Evolutionary conservation across 2,329 filamentous ascomycete species (phyloP).

Genomic region (Ustilaginoidea virens): DNA sequence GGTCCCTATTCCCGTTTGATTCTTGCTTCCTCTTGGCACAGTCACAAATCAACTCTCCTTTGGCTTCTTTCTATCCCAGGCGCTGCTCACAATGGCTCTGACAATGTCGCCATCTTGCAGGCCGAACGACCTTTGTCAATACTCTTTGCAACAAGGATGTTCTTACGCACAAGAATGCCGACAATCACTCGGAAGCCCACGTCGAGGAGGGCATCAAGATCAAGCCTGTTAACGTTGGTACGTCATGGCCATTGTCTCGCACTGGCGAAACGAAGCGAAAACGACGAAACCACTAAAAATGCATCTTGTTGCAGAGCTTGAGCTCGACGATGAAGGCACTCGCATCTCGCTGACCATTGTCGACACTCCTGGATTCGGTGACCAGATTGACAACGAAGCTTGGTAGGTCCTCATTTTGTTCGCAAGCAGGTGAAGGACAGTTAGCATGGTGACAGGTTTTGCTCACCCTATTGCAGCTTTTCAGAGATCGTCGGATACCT

Average conservation of each 20-base stretch:
- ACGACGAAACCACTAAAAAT: constrained; percentile 1
- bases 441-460: too few species aligned
- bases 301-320: constrained; percentile 47
- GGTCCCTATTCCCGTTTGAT: too few species aligned
- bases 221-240: constrained; percentile 95
- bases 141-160: constrained; percentile 94
- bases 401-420: constrained; percentile 44
- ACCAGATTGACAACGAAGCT: constrained; percentile 98
- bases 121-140: constrained; percentile 98
- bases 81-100: constrained; percentile 1
- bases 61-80: too few species aligned
- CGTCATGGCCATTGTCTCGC: constrained; percentile 5
- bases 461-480: constrained; percentile 45
- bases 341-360: constrained; percentile 97
- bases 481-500: constrained; percentile 96
- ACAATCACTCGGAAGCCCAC: constrained; percentile 78
- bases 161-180: constrained; percentile 78
- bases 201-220: constrained; percentile 96
- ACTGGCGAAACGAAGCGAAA: background rate
- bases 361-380: constrained; percentile 94
- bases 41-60: too few species aligned
- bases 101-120: constrained; percentile 25
- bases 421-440: too few species aligned
- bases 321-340: constrained; percentile 95
- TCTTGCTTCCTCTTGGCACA: too few species aligned